These are phyloP conservation scores for Talaromyces borbonicus DNA, from an alignment of 495 filamentous ascomycete species.

Conservation along the genomic window DNA sequence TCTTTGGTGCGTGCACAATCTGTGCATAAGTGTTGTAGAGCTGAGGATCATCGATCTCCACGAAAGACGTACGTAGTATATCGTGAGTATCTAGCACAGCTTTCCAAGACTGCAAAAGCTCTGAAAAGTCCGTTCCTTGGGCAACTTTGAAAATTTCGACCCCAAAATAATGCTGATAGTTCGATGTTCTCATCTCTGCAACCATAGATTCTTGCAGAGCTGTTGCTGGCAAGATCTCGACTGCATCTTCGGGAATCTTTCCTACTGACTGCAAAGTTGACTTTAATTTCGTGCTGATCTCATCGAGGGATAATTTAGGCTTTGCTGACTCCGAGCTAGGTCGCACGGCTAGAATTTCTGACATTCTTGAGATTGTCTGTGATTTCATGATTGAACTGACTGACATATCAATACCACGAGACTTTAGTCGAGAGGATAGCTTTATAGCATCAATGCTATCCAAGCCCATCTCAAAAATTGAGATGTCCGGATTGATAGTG, in stretches of 20 bases:
- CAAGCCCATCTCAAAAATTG: slow-evolving; percentile 74
- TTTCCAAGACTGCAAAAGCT: slow-evolving; percentile 49
- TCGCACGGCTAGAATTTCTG: slow-evolving; percentile 12
- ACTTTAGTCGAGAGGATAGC: slow-evolving; percentile 54
- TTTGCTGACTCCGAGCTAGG: slow-evolving; percentile 7
- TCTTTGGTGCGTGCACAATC: slow-evolving; percentile 36
- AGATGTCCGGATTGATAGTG: slow-evolving; percentile 43
- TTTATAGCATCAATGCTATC: slow-evolving; percentile 88
- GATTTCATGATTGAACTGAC: slow-evolving; percentile 59
- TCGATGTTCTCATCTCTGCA: slow-evolving; percentile 60
- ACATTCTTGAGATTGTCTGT: slow-evolving; percentile 52
- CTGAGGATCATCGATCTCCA: slow-evolving; percentile 47
- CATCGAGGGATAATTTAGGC: slow-evolving; percentile 11
- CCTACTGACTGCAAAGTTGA: slow-evolving; percentile 16
- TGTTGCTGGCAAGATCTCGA: slow-evolving; percentile 56
- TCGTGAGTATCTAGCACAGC: slow-evolving; percentile 45
- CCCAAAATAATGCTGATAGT: slow-evolving; percentile 67
- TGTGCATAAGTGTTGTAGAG: slow-evolving; percentile 53
- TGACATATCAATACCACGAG: slow-evolving; percentile 44
- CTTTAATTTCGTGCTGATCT: slow-evolving; percentile 16
- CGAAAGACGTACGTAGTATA: slow-evolving; percentile 64
- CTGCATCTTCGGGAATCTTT: slow-evolving; percentile 24
- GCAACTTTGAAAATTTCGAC: slow-evolving; percentile 59
- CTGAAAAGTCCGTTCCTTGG: slow-evolving; percentile 37
- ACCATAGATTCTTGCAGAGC: slow-evolving; percentile 82